A percentile compares a stretch with the other conserved stretches of the same genome.
phyloP scores from a whole-genome alignment of 1,284 basidiomycete species.

The Trametes sp. region DNA sequence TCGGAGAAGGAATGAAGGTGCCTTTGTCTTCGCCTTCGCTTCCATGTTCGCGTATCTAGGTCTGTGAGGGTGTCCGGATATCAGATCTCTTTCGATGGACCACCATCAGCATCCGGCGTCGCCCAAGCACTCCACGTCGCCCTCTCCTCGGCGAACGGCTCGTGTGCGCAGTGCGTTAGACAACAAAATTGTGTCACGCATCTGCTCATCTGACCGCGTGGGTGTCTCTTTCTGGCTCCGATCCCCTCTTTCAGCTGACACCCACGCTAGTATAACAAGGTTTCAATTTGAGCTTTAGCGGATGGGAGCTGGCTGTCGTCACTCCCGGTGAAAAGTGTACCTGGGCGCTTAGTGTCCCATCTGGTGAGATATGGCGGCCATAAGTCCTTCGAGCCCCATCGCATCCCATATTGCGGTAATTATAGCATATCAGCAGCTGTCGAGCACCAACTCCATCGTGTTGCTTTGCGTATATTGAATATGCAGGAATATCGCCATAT shows the following conservation, averaged over 20 bases:
- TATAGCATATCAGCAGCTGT: too few relatives aligned
- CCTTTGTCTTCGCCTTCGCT: neutral
- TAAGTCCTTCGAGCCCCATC: too few relatives aligned
- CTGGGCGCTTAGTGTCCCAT: too few relatives aligned
- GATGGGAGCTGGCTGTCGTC: neutral
- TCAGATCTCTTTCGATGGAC: neutral
- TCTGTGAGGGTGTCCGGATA: neutral
- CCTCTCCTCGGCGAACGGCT: neutral
- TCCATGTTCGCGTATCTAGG: neutral
- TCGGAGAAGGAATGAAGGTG: neutral
- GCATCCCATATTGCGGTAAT: too few relatives aligned
- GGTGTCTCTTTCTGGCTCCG: neutral
- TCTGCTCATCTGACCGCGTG: neutral
- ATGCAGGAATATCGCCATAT: too few relatives aligned
- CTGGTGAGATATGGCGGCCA: too few relatives aligned
- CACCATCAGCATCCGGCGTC: neutral
- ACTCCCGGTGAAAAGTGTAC: too few relatives aligned
- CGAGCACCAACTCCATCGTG: too few relatives aligned
- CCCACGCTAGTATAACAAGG: neutral
- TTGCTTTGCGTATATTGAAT: too few relatives aligned
- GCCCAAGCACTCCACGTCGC: neutral
- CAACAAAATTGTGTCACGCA: neutral
- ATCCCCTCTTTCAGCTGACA: neutral
- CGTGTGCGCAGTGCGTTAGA: neutral
- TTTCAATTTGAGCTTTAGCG: neutral